phyloP scores from a whole-genome alignment of 1,284 basidiomycete genomes.

The Trichosporon ovoides region DNA sequence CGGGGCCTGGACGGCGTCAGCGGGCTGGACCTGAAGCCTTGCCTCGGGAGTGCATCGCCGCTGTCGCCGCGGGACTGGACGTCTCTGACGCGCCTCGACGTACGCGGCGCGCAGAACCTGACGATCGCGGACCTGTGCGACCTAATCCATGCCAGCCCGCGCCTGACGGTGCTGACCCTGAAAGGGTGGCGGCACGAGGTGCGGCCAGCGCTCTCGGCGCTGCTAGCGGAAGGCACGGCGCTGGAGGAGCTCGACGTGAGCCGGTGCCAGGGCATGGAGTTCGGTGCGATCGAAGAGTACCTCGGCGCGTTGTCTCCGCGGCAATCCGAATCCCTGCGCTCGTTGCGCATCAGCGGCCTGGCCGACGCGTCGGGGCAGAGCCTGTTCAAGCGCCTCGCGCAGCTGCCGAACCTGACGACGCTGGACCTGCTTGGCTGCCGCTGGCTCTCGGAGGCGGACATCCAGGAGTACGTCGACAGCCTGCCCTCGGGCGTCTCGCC shows the following conservation, averaged over 20 bases:
- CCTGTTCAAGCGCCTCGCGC: constrained; percentile 58
- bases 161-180: constrained; percentile 59
- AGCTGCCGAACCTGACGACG: constrained; percentile 67
- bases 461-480: constrained; percentile 51
- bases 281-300: constrained; percentile 53
- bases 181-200: constrained; percentile 61
- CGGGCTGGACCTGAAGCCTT: constrained; percentile 30
- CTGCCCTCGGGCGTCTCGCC: constrained; percentile 37
- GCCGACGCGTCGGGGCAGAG: constrained; percentile 51
- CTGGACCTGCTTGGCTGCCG: constrained; percentile 69
- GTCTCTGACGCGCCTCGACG: constrained; percentile 55
- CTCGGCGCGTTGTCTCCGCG: constrained; percentile 37
- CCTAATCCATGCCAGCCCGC: constrained; percentile 64
- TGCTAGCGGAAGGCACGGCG: constrained; percentile 10
- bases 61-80: constrained; percentile 11
- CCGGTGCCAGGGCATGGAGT: no score
- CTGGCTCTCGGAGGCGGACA: constrained; percentile 14
- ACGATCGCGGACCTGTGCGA: constrained; percentile 62
- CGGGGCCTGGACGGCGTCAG: constrained; percentile 60
- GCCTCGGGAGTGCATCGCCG: background rate
- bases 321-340: constrained; percentile 56
- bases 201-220: background rate
- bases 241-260: no score
- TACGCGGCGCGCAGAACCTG: constrained; percentile 67
- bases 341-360: no score